These are phyloP conservation scores for Plasmodium gaboni DNA, from an alignment of 169 alveolate genomes.

Conservation along the genomic window DNA sequence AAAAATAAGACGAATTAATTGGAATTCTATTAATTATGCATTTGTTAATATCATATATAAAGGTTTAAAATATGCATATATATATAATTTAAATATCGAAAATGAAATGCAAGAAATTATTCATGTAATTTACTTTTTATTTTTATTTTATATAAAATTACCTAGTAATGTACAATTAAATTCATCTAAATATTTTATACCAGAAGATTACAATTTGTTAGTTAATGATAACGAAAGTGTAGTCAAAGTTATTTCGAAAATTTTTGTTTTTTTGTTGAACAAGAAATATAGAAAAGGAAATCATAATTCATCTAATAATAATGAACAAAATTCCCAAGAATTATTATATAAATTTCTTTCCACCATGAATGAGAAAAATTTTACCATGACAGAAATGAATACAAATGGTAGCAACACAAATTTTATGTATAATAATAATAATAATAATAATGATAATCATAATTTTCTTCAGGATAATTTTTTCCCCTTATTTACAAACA, in stretches of 20 bases:
- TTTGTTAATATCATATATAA: constrained; percentile 61
- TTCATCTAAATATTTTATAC: constrained; percentile 55
- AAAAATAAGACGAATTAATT: constrained; percentile 40
- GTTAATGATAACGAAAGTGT: constrained; percentile 73
- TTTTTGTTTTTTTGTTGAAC: constrained; percentile 51
- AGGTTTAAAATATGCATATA: constrained; percentile 71
- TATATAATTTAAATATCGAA: constrained; percentile 35
- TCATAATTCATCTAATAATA: neutral
- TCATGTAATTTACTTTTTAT: constrained; percentile 27
- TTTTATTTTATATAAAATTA: constrained; percentile 61
- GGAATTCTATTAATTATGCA: constrained; percentile 69
- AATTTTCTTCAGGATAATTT: no score
- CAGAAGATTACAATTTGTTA: constrained; percentile 41
- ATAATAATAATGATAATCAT: no score
- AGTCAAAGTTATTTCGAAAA: constrained; percentile 42
- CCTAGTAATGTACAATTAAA: constrained; percentile 46
- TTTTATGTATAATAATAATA: neutral
- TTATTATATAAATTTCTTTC: constrained; percentile 25
- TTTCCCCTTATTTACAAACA: constrained; percentile 18
- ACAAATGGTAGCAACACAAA: neutral
- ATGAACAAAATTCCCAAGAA: constrained; percentile 3
- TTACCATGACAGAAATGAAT: constrained; percentile 15
- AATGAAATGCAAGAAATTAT: constrained; percentile 47
- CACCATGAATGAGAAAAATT: constrained; percentile 40
- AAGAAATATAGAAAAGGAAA: constrained; percentile 18